These are phyloP conservation scores for Sclerospora graminicola DNA, from an alignment of 352 stramenopile genomes.

Conservation along the genomic window DNA sequence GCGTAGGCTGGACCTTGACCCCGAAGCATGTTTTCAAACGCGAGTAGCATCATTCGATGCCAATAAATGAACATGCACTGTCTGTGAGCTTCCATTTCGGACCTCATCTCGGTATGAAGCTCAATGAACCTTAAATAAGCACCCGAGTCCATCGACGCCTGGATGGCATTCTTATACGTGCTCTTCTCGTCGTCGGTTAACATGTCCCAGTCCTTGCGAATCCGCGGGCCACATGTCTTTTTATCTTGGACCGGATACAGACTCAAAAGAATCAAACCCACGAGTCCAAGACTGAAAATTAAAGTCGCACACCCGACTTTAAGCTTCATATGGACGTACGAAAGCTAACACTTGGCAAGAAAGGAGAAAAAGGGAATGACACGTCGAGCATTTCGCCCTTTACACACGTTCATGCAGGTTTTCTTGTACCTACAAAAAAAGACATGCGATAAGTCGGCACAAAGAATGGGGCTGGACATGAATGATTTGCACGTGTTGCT, in stretches of 20 bases:
- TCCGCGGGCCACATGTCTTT: conserved; percentile 21
- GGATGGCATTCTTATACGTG: conserved; percentile 40
- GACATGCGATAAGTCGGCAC: too few species aligned
- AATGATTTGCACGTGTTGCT: too few species aligned
- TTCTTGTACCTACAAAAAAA: too few species aligned
- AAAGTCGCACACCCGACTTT: too few species aligned
- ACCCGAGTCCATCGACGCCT: conserved; percentile 38
- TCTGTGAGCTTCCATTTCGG: conserved; percentile 34
- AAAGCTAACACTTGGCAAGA: too few species aligned
- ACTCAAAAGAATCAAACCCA: not conserved
- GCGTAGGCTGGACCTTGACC: conserved; percentile 31
- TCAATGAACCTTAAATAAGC: conserved; percentile 49
- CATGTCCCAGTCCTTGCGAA: conserved; percentile 31
- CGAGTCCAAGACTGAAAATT: too few species aligned
- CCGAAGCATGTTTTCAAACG: conserved; percentile 80
- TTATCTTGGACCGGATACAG: not conserved
- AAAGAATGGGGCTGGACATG: too few species aligned
- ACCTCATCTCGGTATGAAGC: conserved; percentile 53
- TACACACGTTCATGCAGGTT: too few species aligned
- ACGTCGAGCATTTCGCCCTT: too few species aligned
- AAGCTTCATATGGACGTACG: too few species aligned
- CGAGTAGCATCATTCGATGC: conserved; percentile 53
- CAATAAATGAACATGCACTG: conserved; percentile 81
- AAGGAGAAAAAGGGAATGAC: too few species aligned
- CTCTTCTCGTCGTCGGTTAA: conserved; percentile 24